phyloP scores from a whole-genome alignment of 371 early-diverging fungal genomes.

The Mortierella sp. region DNA sequence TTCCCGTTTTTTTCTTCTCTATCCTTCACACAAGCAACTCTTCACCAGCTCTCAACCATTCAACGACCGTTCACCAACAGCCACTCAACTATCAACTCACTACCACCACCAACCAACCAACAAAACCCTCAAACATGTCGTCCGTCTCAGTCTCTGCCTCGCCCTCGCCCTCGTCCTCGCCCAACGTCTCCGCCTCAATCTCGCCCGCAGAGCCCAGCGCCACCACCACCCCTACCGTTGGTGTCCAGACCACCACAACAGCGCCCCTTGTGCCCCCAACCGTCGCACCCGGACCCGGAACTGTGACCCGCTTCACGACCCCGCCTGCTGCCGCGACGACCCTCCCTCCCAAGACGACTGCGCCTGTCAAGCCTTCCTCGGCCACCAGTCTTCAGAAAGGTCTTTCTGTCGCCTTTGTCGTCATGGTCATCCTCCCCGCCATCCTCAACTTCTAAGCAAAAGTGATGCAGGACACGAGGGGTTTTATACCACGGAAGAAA shows the following conservation, averaged over 20 bases:
- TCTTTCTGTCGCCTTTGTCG: background rate
- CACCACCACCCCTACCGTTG: background rate
- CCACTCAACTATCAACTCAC: background rate
- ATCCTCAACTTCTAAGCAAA: conserved; percentile 14
- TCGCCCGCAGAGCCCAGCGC: background rate
- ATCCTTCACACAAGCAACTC: background rate
- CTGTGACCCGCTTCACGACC: background rate
- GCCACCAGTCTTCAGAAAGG: conserved; percentile 19
- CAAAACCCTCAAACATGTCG: background rate
- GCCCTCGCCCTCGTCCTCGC: background rate
- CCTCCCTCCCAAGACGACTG: background rate
- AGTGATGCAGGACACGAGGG: no score
- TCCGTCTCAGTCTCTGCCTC: background rate
- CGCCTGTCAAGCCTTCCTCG: conserved; percentile 7
- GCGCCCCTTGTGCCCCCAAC: background rate
- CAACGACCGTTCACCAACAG: background rate
- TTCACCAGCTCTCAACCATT: background rate
- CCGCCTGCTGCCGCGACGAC: background rate
- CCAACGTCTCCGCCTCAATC: background rate
- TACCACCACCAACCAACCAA: background rate
- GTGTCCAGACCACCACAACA: background rate
- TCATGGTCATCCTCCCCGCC: conserved; percentile 25
- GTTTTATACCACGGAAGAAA: background rate
- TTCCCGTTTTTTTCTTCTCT: background rate
- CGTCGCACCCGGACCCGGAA: background rate